phyloP scores from a whole-genome alignment of 345 rosid genomes.

The Ceriops decandra region DNA sequence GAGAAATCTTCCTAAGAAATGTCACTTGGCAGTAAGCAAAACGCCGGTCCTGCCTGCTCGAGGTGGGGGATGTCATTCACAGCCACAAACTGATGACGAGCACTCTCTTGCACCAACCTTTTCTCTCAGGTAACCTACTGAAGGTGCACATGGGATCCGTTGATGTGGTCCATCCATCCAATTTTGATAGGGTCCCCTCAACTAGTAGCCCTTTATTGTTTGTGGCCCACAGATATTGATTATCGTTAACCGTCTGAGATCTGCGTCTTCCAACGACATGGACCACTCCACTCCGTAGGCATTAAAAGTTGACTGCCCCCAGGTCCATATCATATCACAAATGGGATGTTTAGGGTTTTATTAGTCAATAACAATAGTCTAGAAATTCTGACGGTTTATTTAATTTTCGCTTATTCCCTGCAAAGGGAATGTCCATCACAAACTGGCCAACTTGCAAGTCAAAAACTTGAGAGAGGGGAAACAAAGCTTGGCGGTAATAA shows the following conservation, averaged over 20 bases:
- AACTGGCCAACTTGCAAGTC: too few relatives aligned
- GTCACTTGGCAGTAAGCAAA: too few relatives aligned
- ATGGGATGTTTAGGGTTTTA: conserved; percentile 22
- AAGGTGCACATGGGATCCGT: conserved; percentile 26
- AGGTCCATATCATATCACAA: conserved; percentile 29
- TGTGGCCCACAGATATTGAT: conserved; percentile 37
- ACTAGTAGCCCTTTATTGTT: conserved; percentile 2
- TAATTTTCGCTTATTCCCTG: too few relatives aligned
- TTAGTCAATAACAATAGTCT: conserved; percentile 4
- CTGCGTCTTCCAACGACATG: not conserved
- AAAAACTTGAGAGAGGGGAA: too few relatives aligned
- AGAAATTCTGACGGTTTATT: too few relatives aligned
- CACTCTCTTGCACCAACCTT: not conserved
- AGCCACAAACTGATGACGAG: conserved; percentile 8
- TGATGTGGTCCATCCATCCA: conserved; percentile 30
- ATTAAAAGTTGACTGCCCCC: conserved; percentile 15
- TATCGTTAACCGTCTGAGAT: conserved; percentile 27
- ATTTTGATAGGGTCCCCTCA: not conserved
- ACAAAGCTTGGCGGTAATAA: too few relatives aligned
- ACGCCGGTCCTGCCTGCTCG: conserved; percentile 27
- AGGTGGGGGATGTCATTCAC: conserved; percentile 24
- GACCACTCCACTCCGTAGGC: conserved; percentile 13
- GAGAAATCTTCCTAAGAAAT: too few relatives aligned
- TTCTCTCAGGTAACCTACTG: conserved; percentile 6
- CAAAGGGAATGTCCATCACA: too few relatives aligned